Percentiles rank a stretch among this genome's conserved stretches.
Conservation (phyloP, 495 filamentous ascomycete species). For the Neurospora sp. region DNA sequence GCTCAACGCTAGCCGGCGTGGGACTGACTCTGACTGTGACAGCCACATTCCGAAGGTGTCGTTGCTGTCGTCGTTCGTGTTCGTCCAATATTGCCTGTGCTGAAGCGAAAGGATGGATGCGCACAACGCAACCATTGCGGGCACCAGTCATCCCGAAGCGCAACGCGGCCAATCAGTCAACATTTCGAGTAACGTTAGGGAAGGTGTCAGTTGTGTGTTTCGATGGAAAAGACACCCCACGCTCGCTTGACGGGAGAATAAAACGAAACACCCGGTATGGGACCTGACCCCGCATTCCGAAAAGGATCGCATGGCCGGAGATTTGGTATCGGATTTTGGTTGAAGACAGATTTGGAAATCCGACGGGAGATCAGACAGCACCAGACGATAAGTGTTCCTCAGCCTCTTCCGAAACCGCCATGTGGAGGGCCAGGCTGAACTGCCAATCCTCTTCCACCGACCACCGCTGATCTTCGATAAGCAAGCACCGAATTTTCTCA, state of each 20-base stretch:
- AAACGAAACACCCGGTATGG: neutral
- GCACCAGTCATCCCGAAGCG: neutral
- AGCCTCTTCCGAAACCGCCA: neutral
- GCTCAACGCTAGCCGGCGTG: neutral
- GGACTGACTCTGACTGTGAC: neutral
- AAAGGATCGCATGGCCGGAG: neutral
- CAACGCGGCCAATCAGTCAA: neutral
- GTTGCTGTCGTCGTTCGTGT: neutral
- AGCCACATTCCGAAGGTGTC: neutral
- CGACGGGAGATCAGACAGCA: neutral
- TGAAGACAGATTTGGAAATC: neutral
- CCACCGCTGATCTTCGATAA: neutral
- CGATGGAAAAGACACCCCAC: constrained; percentile 1
- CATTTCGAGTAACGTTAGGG: neutral
- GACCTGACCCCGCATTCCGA: constrained; percentile 1
- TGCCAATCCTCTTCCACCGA: neutral
- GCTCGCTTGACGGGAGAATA: neutral
- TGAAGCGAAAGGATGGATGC: neutral
- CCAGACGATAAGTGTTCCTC: neutral
- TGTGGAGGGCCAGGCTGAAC: neutral
- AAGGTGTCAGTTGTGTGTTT: neutral
- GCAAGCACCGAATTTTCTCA: neutral
- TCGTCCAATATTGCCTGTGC: neutral
- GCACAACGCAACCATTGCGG: neutral
- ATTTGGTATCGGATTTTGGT: neutral